Base-by-base conservation (phyloP, 2,329 filamentous ascomycete genomes). In the Colletotrichum sp. region DNA sequence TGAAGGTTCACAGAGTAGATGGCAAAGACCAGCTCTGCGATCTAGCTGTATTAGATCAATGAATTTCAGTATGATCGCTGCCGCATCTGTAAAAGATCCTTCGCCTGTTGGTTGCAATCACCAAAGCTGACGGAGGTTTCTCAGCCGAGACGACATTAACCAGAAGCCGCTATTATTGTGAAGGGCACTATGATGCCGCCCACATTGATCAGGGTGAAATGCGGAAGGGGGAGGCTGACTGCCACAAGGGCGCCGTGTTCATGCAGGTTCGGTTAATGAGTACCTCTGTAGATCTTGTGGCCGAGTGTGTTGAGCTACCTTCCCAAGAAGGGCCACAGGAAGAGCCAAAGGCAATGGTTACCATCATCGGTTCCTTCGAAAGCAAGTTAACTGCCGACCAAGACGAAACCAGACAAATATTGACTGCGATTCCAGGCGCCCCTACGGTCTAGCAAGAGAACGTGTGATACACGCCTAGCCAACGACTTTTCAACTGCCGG, bases 11-110 rank as follows among this genome's bases (percentile, higher is more conserved):
- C 5, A 43, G 16, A n/a, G 2, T 43, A 43, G 16, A 43, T 43
- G 16, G 2, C 8, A 18, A 1, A 11, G 3, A 3, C 2, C 8
- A 2, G 1, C 38, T 9, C 38, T 6, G 18, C 9, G 1, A n/a
- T 3, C 11, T 47, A 24, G 11, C 13, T 12, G 43, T 4, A 11
- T 47, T 47, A 0, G 6, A n/a, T 51, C 9, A 8, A 5, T 51
- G 0, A 5, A 51, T 21, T 3, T 13, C n/a, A 3, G 13, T 0
- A 51, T 0, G n/a, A 51, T 51, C 0, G 1, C 12, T 5, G 3
- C 12, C n/a, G n/a, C n/a, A 51, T 21, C 6, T 0, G 43, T 21
- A 21, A 13, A 0, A 51, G 18, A n/a, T n/a, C 38, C 1, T 8
- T 21, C n/a, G n/a, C 43, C 3, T 51, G 2, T 1, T 47, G 3